Percentiles rank a stretch among this genome's conserved stretches.
Evolutionary conservation across 2,329 filamentous ascomycete species (phyloP).

Genomic region (Calonectria pseudoturangicola): DNA sequence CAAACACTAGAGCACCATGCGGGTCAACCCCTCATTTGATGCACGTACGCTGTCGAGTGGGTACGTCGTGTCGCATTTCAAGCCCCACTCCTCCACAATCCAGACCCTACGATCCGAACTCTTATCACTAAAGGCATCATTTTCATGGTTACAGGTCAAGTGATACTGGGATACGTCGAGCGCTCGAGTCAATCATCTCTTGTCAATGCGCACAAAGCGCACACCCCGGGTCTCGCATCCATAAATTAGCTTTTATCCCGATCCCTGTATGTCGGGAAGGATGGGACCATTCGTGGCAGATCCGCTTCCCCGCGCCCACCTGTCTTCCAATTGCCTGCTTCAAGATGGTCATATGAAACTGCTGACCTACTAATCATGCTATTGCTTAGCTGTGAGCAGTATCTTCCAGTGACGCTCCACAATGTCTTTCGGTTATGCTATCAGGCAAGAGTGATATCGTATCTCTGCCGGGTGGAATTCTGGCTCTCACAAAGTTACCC

Average conservation of each 20-base stretch:
- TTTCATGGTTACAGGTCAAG: too few species aligned
- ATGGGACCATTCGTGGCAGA: not conserved
- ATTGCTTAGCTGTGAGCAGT: not conserved
- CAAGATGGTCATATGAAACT: not conserved
- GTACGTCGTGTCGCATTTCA: not conserved
- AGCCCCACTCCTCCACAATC: not conserved
- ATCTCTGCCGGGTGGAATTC: not conserved
- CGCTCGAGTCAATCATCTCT: too few species aligned
- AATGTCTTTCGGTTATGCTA: not conserved
- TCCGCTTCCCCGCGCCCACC: not conserved
- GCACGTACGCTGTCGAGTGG: not conserved
- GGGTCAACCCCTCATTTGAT: not conserved
- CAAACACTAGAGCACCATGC: not conserved
- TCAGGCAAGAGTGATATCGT: not conserved
- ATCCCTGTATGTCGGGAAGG: not conserved
- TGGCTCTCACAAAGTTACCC: not conserved
- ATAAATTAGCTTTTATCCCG: not conserved
- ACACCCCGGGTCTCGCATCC: not conserved
- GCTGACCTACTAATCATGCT: not conserved
- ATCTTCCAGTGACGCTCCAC: not conserved
- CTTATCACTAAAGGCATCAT: not conserved
- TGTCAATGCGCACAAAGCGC: too few species aligned
- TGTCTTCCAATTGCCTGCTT: not conserved
- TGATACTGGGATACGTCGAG: too few species aligned
- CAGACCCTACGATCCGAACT: not conserved